phyloP scores from a whole-genome alignment of 192 early-diverging fungal species.

The Gigaspora rosea region DNA sequence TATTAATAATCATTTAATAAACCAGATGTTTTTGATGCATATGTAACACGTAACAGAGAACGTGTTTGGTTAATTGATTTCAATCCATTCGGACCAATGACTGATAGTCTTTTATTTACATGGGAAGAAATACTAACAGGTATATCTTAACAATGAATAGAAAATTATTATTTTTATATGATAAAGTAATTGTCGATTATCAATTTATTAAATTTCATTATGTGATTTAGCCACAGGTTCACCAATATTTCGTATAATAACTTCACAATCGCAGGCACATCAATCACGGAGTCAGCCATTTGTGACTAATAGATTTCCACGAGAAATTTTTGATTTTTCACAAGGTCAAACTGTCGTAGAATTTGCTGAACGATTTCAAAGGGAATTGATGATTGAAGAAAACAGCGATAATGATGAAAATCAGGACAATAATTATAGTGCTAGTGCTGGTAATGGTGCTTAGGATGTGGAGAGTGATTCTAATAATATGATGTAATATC shows the following conservation, averaged over 20 bases:
- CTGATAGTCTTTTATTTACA: conserved; percentile 80
- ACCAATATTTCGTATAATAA: conserved; percentile 44
- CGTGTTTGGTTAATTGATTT: conserved; percentile 86
- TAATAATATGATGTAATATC: no score
- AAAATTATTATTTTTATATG: neutral
- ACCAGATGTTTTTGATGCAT: conserved; percentile 89
- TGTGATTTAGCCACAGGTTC: conserved; percentile 32
- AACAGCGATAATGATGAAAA: neutral
- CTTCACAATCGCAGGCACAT: conserved; percentile 47
- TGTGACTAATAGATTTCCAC: conserved; percentile 67
- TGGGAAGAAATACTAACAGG: conserved; percentile 75
- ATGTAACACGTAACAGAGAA: conserved; percentile 62
- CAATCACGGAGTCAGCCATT: conserved; percentile 47
- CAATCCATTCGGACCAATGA: conserved; percentile 80
- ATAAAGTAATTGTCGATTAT: neutral
- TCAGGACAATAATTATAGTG: no score
- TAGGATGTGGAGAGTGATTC: no score
- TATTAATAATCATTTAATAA: neutral
- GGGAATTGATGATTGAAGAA: conserved; percentile 33
- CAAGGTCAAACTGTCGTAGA: conserved; percentile 67
- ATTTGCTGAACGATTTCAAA: conserved; percentile 69
- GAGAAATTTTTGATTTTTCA: conserved; percentile 74
- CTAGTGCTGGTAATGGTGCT: no score
- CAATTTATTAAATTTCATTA: conserved; percentile 21
- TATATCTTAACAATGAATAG: neutral